Conservation (phyloP, 2,329 filamentous ascomycete species). For the Exophiala oligosperma region DNA sequence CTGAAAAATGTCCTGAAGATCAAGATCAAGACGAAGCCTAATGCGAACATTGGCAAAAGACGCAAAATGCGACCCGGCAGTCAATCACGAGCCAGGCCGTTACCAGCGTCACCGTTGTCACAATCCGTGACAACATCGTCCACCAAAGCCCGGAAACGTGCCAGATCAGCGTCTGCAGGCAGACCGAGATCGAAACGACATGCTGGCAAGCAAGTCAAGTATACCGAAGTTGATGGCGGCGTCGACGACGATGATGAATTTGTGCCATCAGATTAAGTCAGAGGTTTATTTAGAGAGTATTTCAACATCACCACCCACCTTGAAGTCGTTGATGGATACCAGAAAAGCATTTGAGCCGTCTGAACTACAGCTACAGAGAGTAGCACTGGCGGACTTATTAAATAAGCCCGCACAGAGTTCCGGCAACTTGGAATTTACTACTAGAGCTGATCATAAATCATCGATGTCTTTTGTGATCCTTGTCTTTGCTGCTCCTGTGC, state of each 20-base stretch:
- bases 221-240: background rate
- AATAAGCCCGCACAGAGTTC: no score
- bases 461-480: background rate
- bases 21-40: background rate
- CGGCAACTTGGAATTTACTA: no score
- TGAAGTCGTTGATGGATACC: no score
- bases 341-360: no score
- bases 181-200: slow-evolving; percentile 7
- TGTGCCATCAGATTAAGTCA: background rate
- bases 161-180: background rate
- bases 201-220: background rate
- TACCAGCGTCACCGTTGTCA: slow-evolving; percentile 1
- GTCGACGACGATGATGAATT: background rate
- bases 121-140: background rate
- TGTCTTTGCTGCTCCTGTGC: slow-evolving; percentile 1
- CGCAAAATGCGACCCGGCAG: background rate
- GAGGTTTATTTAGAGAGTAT: no score
- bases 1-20: slow-evolving; percentile 1
- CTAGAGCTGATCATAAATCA: background rate
- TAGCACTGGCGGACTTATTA: no score
- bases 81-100: background rate
- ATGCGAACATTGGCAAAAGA: background rate
- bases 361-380: no score
- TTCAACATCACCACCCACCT: no score
- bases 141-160: background rate